Conservation (phyloP, 441 rosid genomes). For the Erysimum pusillum region DNA sequence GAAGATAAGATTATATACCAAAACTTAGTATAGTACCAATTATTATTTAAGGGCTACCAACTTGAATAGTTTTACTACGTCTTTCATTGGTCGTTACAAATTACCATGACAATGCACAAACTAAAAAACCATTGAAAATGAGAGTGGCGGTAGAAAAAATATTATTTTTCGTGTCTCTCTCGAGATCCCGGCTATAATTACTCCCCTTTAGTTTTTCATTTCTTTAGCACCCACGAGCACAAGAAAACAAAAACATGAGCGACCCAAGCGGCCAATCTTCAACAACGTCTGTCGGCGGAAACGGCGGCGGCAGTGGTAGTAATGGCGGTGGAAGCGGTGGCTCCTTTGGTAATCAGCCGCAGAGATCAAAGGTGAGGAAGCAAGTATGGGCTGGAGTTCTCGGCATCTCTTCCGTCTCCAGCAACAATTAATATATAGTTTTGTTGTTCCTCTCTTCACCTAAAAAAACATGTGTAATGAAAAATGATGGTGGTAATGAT, state of each 20-base stretch:
- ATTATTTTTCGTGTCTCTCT: conserved; percentile 23
- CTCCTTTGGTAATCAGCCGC: conserved; percentile 38
- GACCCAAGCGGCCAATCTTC: conserved; percentile 42
- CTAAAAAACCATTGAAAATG: neutral
- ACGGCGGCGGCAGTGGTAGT: neutral
- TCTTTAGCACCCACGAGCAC: conserved; percentile 19
- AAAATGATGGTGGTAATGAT: conserved; percentile 24
- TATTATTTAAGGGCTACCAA: conserved; percentile 2
- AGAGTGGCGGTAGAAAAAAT: conserved; percentile 6
- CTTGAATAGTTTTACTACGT: neutral
- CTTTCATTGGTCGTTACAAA: conserved; percentile 21
- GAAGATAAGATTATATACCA: conserved; percentile 37
- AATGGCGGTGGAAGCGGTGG: conserved; percentile 7
- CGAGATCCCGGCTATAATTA: conserved; percentile 14
- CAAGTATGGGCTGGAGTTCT: conserved; percentile 47
- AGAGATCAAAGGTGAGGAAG: conserved; percentile 43
- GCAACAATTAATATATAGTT: conserved; percentile 24
- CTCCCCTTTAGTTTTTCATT: neutral
- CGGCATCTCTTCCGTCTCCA: conserved; percentile 38
- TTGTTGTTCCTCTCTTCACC: neutral
- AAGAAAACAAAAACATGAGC: conserved; percentile 36
- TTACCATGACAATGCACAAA: conserved; percentile 19
- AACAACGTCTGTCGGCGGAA: conserved; percentile 29
- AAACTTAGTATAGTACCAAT: conserved; percentile 17
- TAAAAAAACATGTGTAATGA: neutral